phyloP scores from a whole-genome alignment of 2,329 filamentous ascomycete species.

The Sarocladiaceae sp. region DNA sequence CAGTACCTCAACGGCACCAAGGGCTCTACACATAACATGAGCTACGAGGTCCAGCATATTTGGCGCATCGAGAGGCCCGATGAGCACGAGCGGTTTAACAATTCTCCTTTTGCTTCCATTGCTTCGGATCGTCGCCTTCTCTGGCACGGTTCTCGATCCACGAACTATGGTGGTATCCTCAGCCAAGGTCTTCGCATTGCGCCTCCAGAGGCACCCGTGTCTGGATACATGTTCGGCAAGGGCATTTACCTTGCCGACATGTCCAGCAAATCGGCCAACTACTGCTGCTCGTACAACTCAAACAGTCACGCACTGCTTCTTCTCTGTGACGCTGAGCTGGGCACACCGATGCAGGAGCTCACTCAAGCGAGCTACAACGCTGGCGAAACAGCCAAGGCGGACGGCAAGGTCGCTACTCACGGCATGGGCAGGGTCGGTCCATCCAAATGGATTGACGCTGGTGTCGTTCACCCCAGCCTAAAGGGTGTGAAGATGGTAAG shows the following conservation, averaged over 20 bases:
- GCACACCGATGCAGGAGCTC: conserved; percentile 65
- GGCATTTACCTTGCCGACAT: conserved; percentile 86
- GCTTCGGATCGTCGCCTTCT: conserved; percentile 66
- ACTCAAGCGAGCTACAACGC: conserved; percentile 53
- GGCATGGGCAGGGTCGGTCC: conserved; percentile 63
- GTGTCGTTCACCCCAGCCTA: conserved; percentile 55
- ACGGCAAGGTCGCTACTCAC: conserved; percentile 60
- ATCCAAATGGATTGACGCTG: conserved; percentile 68
- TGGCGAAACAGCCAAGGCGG: conserved; percentile 51
- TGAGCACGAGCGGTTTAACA: conserved; percentile 62
- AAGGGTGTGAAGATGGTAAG: conserved; percentile 64
- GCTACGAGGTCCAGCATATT: conserved; percentile 62
- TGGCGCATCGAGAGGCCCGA: conserved; percentile 76
- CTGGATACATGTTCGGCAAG: conserved; percentile 85
- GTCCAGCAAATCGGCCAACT: conserved; percentile 74
- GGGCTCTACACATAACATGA: conserved; percentile 58
- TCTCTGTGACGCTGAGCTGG: conserved; percentile 74
- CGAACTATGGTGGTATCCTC: conserved; percentile 83
- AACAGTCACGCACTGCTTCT: conserved; percentile 67
- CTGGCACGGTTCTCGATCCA: conserved; percentile 80
- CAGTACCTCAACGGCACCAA: conserved; percentile 62
- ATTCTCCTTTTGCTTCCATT: conserved; percentile 44
- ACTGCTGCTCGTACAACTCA: conserved; percentile 59
- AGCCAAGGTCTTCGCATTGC: conserved; percentile 86
- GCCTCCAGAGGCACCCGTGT: conserved; percentile 72